Base-by-base conservation (phyloP, 495 filamentous ascomycete species). In the Penicillium pancosmium region DNA sequence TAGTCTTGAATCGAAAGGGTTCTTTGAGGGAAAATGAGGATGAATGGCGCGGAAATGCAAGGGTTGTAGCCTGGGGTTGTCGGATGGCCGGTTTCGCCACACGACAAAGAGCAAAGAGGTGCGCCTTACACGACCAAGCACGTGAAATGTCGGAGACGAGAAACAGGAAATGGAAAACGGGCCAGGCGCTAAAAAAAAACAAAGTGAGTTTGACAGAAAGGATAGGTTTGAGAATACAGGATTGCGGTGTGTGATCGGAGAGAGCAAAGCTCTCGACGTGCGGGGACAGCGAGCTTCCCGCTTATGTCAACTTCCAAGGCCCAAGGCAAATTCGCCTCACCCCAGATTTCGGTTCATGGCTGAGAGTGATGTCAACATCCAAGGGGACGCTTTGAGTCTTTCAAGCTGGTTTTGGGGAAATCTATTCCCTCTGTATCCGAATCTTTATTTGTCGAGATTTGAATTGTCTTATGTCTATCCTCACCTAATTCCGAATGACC, bases 91-190 rank as follows among this genome's bases (percentile, higher is more conserved):
- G 50, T 55, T 50, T 66, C 57, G 64, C 64, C 64, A 65, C 60
- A 58, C 55, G 21, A 59, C 46, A 47, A 55, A 18, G 51, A 43
- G 50, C 40, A 58, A 59, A 62, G 52, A 59, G 35, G 54, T 64
- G 58, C 55, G 66, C 63, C 55, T 64, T 41, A 54, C 43, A 54
- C 57, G 57, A 56, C 58, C 64, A 54, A 47, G 64, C 55, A 61
- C 57, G 56, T 44, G 38, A 43, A 51, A 19, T 51, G 12, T 56
- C 47, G 41, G 13, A 53, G 33, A 44, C 46, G 46, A 25, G 13
- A 23, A 31, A 44, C 46, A 41, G 34, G 13, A 23, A 31, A 52
- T 54, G 41, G 34, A 12, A 31, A 36, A 52, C 53, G 46, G 52
- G 59, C 64, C 55, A 58, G 56, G 58, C 38, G 7, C 25, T 21